Evolutionary conservation across 441 rosid genomes (phyloP), one percentile per base, ranked within the genome.

Genomic region (Populus hybrid): DNA sequence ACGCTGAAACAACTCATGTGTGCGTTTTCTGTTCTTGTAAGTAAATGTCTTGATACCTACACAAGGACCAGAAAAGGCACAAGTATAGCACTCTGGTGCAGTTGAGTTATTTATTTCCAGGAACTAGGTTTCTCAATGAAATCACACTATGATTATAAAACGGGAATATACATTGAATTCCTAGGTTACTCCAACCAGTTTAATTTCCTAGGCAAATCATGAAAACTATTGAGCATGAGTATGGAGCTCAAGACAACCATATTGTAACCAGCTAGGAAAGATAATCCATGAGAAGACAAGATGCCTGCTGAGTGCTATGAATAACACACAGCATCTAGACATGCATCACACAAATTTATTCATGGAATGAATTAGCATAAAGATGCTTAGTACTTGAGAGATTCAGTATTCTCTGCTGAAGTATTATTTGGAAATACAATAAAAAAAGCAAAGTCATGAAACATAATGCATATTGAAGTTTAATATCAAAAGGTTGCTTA

Each of bases 401-500:
- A 63, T 57, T 40, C 69, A 11, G 63, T 74, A 64, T 54, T 38
- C 46, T 11, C 3, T 23, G 59, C 46, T 34, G 67, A 3, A 20
- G 35, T 23, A 46, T 67, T 0, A 26, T 36, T 57, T 38, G 12
- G 30, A 20, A 64, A 71, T 20, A 28, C 75, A 7, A 23, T 21
- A 65, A 64, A 14, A 14, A 1, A 38, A 50, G 2, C 6, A 30
- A 26, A 40, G 26, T 23, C 54, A 24, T 54, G 57, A 24, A 59
- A 63, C 34, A 40, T 26, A 24, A 20, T 24, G 63, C 3, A 66
- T 18, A 68, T 72, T 66, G 77, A 77, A 73, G 74, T 6, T 24
- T 32, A 76, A 23, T 68, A 46, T 1, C 24, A 16, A 40, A 73
- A 46, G 18, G 35, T 70, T 80, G 77, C 97, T 90, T 86, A 97